Base-by-base conservation (phyloP, 2,329 filamentous ascomycete genomes). In the Didymella lethalis region DNA sequence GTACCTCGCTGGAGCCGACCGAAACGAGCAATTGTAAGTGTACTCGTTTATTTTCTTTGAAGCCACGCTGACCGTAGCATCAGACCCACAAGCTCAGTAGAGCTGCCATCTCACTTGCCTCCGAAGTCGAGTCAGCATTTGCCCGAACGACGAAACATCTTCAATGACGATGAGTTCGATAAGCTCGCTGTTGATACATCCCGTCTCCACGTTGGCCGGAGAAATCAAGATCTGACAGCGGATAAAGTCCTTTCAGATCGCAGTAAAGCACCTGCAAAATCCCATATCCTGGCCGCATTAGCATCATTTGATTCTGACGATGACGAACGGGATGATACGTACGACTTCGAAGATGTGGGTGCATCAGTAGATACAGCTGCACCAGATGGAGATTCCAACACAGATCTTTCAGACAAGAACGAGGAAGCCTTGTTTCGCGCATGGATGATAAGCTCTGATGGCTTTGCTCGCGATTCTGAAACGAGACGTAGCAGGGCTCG, bases 311-410 rank as follows among this genome's bases (percentile, higher is more conserved):
- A 98, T 78, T 90, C 89, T 0, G 94, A 98, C 68, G 95, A 98
- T 66, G 95, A 99, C 75, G 95, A 99, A 79, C 87, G 93, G 34
- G 95, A 99, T 75, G 95, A 99, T 75, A 98, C 94, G 0, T 99
- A 99, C 73, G 95, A 99, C 69, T 87, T 89, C 1, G 92, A 88
- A 48, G 95, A 98, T 71, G 92, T 98, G 2, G 95, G 95, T 34
- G 93, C 94, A 23, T 91, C 91, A 0, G 88, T 97, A 3, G 93
- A 97, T 67, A 82, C 84, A 18, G 82, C 80, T 1, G 78, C 79
- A 4, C 75, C 80, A 2, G 81, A 75, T 44, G 71, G 80, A 46
- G 82, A 82, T 41, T 76, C 85, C 6, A 83, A 86, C n/a, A 82
- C 84, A 34, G 85, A 86, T 50, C 83, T 85, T 0, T 61, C 65